Evolutionary conservation across 225 moss, liverwort and hornwort species (phyloP), one percentile per base, ranked within the genome.

Genomic region (Antitrichia curtipendula): DNA sequence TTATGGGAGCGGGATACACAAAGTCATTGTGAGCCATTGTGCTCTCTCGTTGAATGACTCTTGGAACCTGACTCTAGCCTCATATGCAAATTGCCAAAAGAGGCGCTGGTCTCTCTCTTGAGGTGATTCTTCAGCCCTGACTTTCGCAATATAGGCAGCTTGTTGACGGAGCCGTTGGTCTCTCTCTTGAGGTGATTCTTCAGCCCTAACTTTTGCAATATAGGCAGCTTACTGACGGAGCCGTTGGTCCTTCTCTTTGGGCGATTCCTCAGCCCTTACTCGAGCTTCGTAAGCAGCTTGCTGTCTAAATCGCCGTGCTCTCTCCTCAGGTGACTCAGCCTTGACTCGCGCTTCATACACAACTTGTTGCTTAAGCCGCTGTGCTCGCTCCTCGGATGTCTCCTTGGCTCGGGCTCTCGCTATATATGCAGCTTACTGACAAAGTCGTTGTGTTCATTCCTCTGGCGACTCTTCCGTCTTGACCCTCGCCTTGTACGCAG

Each of bases 221-320:
- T 86, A 89, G 36, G 83, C 84, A 88, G 88, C 88, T 80, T 91
- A 88, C 64, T 79, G 83, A n/a, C 76, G 58, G 36, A 83, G 91
- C 49, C 86, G 79, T 59, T 73, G 78, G 41, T 73, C 86, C 58
- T 78, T 85, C 21, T 78, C 38, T 25, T 58, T 41, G 34, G 83
- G 73, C 18, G 64, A 78, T 58, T 79, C 86, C 86, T 79, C 80
- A 78, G 88, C 82, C 77, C 90, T 82, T 5, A 90, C 88, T 71
- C 90, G 31, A 50, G 91, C 88, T 91, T 78, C 86, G 11, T 83
- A 83, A 50, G 83, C 86, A 83, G 91, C 88, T 80, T 91, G 91
- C 71, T 83, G 79, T 16, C 65, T 71, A 47, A 91, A 86, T 40
- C 90, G 90, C 20, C 75, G 85, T 63, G 57, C 85, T 50, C 88